A percentile compares a stretch with the other conserved stretches of the same genome.
Evolutionary conservation across 345 rosid genomes (phyloP).

Genomic region (Balakata baccata): DNA sequence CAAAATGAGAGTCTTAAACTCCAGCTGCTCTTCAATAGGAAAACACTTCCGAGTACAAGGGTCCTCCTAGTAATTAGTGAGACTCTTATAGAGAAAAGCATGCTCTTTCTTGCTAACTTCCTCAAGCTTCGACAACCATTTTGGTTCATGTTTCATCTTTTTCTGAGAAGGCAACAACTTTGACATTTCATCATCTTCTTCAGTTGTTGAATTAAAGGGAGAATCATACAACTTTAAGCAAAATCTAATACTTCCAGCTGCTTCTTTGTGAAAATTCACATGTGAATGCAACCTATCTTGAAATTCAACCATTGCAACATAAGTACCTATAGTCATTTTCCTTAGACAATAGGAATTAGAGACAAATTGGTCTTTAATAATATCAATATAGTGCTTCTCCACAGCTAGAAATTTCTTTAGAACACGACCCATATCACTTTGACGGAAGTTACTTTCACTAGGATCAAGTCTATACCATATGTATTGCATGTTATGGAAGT

Average conservation of each 20-base stretch:
- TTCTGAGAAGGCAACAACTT: conserved; percentile 87
- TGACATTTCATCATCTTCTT: conserved; percentile 74
- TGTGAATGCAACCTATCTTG: conserved; percentile 95
- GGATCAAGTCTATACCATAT: conserved; percentile 99
- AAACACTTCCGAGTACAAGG: too few relatives aligned
- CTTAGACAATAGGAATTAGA: conserved; percentile 98
- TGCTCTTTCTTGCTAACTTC: too few relatives aligned
- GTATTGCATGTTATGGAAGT: conserved; percentile 99
- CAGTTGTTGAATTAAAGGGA: conserved; percentile 65
- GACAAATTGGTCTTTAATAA: conserved; percentile 95
- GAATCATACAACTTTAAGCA: conserved; percentile 79
- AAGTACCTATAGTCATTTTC: conserved; percentile 94
- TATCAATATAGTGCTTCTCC: conserved; percentile 98
- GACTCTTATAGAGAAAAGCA: too few relatives aligned
- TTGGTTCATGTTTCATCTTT: too few relatives aligned
- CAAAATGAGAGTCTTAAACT: too few relatives aligned
- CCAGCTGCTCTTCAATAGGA: too few relatives aligned
- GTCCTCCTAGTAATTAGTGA: too few relatives aligned
- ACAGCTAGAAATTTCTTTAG: conserved; percentile 89
- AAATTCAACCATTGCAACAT: conserved; percentile 96
- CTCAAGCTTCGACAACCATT: too few relatives aligned
- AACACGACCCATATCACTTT: conserved; percentile 93
- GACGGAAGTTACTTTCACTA: conserved; percentile 92
- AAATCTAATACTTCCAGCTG: conserved; percentile 89
- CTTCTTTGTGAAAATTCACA: conserved; percentile 91